Evolutionary conservation across 306 rosid species (phyloP).

Genomic region (Medicago truncatula): MtrunA17r5.0-ANR NC_053047.1:11169001-11169500

Average conservation of each 20-base stretch:
- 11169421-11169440: slow-evolving; percentile 42
- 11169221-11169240: slow-evolving; percentile 30
- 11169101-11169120: slow-evolving; percentile 54
- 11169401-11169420: slow-evolving; percentile 47
- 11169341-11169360: slow-evolving; percentile 64
- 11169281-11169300: slow-evolving; percentile 30
- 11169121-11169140: slow-evolving; percentile 41
- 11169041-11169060: slow-evolving; percentile 59
- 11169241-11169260: slow-evolving; percentile 37
- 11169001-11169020: slow-evolving; percentile 26
- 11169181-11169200: slow-evolving; percentile 58
- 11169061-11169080: slow-evolving; percentile 74
- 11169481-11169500: slow-evolving; percentile 47
- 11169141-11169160: slow-evolving; percentile 50
- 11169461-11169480: slow-evolving; percentile 50
- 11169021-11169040: slow-evolving; percentile 22
- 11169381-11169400: slow-evolving; percentile 75
- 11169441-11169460: slow-evolving; percentile 24
- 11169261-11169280: slow-evolving; percentile 34
- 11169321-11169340: slow-evolving; percentile 34
- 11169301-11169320: slow-evolving; percentile 28
- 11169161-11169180: slow-evolving; percentile 56
- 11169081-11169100: slow-evolving; percentile 76
- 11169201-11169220: slow-evolving; percentile 63
- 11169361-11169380: slow-evolving; percentile 76